Evolutionary conservation across 805 yeast species (phyloP).

Genomic region (Pichia exigua): DNA sequence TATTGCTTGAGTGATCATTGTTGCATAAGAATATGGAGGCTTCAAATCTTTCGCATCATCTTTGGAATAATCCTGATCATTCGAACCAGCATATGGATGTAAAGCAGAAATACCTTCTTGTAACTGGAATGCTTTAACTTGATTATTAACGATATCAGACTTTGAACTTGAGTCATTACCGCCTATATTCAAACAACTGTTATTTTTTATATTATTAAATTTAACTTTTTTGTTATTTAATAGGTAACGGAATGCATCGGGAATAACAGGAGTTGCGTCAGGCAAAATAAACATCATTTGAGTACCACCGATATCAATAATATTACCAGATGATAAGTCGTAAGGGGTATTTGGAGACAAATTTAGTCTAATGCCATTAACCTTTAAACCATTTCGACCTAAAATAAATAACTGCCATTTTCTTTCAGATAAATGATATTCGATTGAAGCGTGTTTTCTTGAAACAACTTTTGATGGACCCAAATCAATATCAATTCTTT

Average conservation of each 20-base stretch:
- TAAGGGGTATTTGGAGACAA: conserved; percentile 35
- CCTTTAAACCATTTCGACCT: conserved; percentile 91
- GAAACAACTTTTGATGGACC: conserved; percentile 98
- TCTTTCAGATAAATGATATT: conserved; percentile 64
- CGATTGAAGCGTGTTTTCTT: conserved; percentile 79
- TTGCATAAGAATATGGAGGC: conserved; percentile 96
- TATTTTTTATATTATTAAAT: background rate
- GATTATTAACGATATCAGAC: conserved; percentile 15
- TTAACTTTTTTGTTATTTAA: conserved; percentile 24
- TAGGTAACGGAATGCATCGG: conserved; percentile 37
- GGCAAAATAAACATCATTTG: conserved; percentile 99
- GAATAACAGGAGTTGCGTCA: conserved; percentile 68
- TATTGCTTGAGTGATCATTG: conserved; percentile 97
- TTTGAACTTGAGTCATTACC: background rate
- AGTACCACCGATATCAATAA: conserved; percentile 91
- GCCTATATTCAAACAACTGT: background rate
- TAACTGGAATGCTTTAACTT: conserved; percentile 40
- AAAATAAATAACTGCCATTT: conserved; percentile 78
- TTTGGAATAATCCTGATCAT: conserved; percentile 57
- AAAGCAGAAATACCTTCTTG: conserved; percentile 8
- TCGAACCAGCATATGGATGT: conserved; percentile 9
- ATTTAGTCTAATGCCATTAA: conserved; percentile 57
- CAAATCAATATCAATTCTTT: conserved; percentile 68
- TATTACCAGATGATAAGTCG: conserved; percentile 75
- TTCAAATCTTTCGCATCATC: conserved; percentile 90